Base-by-base conservation (phyloP, 164 flowering plant species). In the Kalanchoe fedtschenkoi region DNA sequence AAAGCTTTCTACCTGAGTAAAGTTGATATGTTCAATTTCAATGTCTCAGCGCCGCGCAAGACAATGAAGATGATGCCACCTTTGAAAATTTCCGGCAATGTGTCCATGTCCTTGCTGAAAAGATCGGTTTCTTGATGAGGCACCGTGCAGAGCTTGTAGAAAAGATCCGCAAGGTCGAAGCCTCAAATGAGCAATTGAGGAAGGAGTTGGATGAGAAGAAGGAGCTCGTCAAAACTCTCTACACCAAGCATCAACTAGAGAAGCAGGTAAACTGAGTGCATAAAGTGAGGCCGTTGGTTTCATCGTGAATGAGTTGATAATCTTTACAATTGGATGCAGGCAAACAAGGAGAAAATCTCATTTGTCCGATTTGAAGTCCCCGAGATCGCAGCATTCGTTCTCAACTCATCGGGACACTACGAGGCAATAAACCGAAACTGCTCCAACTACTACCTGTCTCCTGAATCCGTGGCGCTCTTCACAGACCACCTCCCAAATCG, bases 341-440 rank as follows among this genome's bases (percentile, higher is more conserved):
- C 82, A 58, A 91, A 84, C 81, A 89, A 91, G 80, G 99, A 95
- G 68, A 88, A 76, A 75, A 88, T 93, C 62, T 87, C 89, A n/a
- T 88, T 88, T 63, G 80, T 88, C 42, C 88, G 88, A 43, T 64
- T 95, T 62, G 95, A 89, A 76, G 81, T 95, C 63, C 99, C 82
- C 47, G 96, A 91, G 75, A 77, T 87, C 59, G 97, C 90, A 34
- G 99, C 99, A 19, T 95, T 95, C 72, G 80, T 95, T 67, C 85
- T 81, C 46, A 91, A 85, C 66, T 63, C 84, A 33, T 69, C 74
- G 1, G 93, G 96, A 26, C 81, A 91, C 70, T 95, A 89, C 17
- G 90, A 89, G 68, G 99, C 96, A 3, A 81, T 95, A 63, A 91
- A 78, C 69, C 76, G 96, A 35, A 81, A 78, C 77, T 84, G 85